Conservation (phyloP, 352 stramenopile genomes). For the Saprolegnia parasitica region DNA sequence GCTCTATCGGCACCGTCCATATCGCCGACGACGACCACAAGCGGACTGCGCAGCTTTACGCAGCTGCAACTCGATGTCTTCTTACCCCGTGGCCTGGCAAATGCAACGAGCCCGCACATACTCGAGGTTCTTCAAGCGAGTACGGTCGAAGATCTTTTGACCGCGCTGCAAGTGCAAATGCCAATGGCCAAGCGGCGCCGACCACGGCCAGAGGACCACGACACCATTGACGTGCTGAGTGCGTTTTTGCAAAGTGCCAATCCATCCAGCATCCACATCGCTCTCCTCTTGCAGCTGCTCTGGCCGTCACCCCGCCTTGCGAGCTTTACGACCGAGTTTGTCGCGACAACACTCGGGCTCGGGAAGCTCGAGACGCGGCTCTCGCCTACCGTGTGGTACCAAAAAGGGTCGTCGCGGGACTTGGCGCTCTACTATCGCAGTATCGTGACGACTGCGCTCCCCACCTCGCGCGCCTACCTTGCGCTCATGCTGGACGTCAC, state of each 20-base stretch:
- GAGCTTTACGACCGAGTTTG: background rate
- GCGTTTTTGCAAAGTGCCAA: background rate
- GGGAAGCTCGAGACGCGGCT: background rate
- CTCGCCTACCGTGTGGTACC: background rate
- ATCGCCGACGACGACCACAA: background rate
- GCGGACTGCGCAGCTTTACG: background rate
- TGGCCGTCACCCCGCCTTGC: background rate
- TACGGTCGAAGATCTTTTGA: background rate
- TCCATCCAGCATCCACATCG: background rate
- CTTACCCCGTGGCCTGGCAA: background rate
- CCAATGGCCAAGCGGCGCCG: background rate
- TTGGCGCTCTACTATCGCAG: too few relatives aligned
- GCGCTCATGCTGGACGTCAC: background rate
- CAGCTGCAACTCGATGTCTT: background rate
- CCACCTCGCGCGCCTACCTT: background rate
- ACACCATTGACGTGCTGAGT: background rate
- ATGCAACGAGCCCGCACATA: background rate
- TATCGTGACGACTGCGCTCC: background rate
- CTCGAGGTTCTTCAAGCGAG: conserved; percentile 15
- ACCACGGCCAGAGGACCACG: background rate
- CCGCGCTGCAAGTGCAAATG: background rate
- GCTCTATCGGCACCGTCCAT: too few relatives aligned
- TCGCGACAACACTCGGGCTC: background rate
- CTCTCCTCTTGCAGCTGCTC: background rate
- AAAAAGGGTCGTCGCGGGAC: background rate